Percentiles rank a stretch among this genome's conserved stretches.
Conservation (phyloP, 257 asterid genomes). For the Eucommia ulmoides region DNA sequence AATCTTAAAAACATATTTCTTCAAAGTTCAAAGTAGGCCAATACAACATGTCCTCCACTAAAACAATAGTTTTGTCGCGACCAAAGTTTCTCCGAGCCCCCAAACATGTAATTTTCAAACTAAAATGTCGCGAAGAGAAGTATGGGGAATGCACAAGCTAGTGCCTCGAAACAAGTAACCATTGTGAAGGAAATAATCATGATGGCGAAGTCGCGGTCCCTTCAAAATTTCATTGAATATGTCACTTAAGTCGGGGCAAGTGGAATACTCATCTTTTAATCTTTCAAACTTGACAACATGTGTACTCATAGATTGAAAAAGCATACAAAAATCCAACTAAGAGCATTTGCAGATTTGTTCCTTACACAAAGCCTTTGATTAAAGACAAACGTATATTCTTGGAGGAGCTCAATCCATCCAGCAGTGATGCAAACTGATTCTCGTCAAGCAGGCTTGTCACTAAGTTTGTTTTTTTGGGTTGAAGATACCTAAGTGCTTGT, state of each 20-base stretch:
- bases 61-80: not conserved
- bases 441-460: too few species aligned
- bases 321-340: not conserved
- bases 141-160: not conserved
- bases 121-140: not conserved
- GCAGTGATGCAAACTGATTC: not conserved
- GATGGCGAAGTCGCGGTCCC: too few species aligned
- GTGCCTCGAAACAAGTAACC: not conserved
- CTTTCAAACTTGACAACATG: not conserved
- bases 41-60: too few species aligned
- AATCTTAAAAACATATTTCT: too few species aligned
- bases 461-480: not conserved
- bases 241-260: not conserved
- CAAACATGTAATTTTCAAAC: not conserved
- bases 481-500: not conserved
- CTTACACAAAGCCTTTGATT: not conserved
- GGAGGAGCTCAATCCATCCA: not conserved
- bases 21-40: too few species aligned
- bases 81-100: not conserved
- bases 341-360: not conserved
- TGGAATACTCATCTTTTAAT: not conserved
- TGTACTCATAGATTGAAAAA: not conserved
- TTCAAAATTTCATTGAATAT: not conserved
- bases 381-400: not conserved
- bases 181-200: not conserved